Conservation (phyloP, 345 rosid genomes). For the Psidium friedrichsthalianum region DNA sequence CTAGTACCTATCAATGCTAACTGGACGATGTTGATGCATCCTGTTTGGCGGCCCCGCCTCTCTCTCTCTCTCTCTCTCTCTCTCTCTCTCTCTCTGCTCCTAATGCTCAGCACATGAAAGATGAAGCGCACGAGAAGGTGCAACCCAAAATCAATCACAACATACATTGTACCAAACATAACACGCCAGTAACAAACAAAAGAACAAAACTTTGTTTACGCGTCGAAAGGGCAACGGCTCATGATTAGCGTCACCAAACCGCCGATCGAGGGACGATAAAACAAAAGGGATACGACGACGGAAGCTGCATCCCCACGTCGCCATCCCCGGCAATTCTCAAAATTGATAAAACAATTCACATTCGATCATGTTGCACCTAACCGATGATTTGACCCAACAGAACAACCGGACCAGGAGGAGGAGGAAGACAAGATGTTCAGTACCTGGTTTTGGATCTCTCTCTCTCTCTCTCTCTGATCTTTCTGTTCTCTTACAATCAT, state of each 20-base stretch:
- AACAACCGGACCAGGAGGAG: neutral
- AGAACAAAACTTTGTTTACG: neutral
- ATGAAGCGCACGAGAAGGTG: neutral
- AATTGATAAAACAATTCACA: too few relatives aligned
- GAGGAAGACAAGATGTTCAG: neutral
- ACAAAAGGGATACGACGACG: neutral
- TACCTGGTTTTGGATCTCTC: neutral
- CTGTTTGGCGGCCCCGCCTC: neutral
- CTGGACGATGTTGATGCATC: neutral
- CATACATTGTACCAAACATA: neutral
- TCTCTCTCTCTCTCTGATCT: too few relatives aligned
- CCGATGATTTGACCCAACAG: neutral
- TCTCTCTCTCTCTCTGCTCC: neutral
- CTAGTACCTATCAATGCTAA: neutral
- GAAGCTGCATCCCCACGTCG: neutral
- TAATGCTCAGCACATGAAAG: neutral
- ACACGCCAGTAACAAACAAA: neutral
- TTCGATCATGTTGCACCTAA: neutral
- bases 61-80: neutral
- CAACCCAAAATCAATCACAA: neutral
- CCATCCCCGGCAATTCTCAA: neutral
- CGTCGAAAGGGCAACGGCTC: neutral
- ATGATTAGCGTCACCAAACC: neutral
- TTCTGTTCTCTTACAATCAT: neutral
- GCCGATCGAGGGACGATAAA: neutral